Base-by-base conservation (phyloP, 148 eudicot species). In the Spergularia bocconei region DNA sequence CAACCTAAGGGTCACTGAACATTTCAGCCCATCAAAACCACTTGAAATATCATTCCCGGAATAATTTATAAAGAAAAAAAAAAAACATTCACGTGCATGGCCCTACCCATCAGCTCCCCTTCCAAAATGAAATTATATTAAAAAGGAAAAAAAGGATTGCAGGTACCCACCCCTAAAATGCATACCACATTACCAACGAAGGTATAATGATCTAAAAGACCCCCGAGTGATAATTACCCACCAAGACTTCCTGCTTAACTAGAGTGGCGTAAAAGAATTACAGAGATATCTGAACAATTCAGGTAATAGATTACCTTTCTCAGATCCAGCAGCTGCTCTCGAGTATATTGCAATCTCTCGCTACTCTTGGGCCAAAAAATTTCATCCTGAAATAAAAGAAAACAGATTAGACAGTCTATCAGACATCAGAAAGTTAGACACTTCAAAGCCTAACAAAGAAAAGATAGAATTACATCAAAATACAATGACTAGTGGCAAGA, bases 281-380 rank as follows among this genome's bases (percentile, higher is more conserved):
- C 20, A 63, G 4, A 15, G 13, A 65, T 17, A 41, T 39, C n/a
- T 16, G 13, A 50, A 68, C 71, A 21, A 39, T 4, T 23, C 19
- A 73, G 55, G 19, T 63, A 47, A 52, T 41, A n/a, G 50, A 36
- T 60, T 76, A 58, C 72, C 66, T 48, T 47, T 33, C 68, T n/a
- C 33, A 68, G 48, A 11, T 63, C 52, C 72, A 75, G 67, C 55
- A 80, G 41, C 67, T 80, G 67, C 52, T 70, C 76, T 65, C 83
- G 64, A 52, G 67, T 75, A 69, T 80, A 80, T 38, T 23, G 71
- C 63, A 80, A 11, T 39, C 64, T 65, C 68, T 63, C 60, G 39
- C 19, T 8, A 59, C 39, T 65, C 72, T 67, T 47, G 20, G 79
- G 64, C 60, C 57, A 11, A 48, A 23, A 13, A 57, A 58, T 67